These are phyloP conservation scores for Talaromyces sp. DNA, from an alignment of 2,329 filamentous ascomycete species.

Conservation along the genomic window DNA sequence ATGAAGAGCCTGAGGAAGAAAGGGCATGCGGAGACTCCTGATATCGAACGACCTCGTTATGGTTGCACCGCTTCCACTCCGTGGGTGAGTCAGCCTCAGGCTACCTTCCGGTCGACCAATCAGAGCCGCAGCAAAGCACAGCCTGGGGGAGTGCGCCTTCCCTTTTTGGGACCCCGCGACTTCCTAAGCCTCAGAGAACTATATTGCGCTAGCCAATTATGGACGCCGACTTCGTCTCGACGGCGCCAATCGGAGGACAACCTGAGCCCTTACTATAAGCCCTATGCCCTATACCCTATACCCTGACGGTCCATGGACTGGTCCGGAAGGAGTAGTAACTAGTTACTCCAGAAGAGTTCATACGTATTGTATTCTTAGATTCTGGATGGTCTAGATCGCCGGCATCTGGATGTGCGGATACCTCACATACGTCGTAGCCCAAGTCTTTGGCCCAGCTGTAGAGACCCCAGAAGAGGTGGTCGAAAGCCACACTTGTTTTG, in stretches of 20 bases:
- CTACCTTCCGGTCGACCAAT: neutral
- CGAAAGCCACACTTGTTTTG: too few species aligned
- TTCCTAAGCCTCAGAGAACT: neutral
- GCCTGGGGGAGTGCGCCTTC: neutral
- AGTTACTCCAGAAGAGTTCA: too few species aligned
- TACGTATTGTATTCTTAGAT: too few species aligned
- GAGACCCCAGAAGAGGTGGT: too few species aligned
- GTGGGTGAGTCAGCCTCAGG: constrained; percentile 1
- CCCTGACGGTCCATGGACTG: too few species aligned
- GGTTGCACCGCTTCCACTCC: neutral
- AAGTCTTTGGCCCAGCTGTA: neutral
- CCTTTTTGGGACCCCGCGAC: constrained; percentile 18
- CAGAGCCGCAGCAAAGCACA: neutral
- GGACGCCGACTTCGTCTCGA: constrained; percentile 15
- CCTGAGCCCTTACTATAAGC: neutral
- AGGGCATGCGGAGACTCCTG: neutral
- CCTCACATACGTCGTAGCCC: too few species aligned
- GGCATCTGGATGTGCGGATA: too few species aligned
- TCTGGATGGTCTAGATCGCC: neutral
- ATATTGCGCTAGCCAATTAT: constrained; percentile 6
- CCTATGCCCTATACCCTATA: too few species aligned
- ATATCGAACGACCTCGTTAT: neutral
- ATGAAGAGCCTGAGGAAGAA: neutral
- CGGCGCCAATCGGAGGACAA: neutral
- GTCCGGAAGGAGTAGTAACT: too few species aligned